A percentile compares a stretch with the other conserved stretches of the same genome.
Evolutionary conservation across 2,329 filamentous ascomycete species (phyloP).

Genomic region (Fusarium sp.): DNA sequence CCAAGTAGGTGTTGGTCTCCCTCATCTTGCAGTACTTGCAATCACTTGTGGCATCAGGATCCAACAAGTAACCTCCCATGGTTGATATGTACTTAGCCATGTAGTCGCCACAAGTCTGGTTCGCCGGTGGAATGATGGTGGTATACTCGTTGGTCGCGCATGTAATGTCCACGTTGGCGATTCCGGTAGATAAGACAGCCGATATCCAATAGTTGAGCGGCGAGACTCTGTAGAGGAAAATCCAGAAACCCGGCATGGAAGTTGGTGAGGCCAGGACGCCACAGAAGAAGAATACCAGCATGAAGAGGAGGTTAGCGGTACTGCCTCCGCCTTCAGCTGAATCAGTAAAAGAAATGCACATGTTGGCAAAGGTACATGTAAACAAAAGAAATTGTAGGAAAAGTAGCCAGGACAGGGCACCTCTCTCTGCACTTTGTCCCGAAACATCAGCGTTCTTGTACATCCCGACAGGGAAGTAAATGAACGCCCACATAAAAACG

Average conservation of each 20-base stretch:
- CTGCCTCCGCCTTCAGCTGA: neutral
- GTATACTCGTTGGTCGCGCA: constrained; percentile 79
- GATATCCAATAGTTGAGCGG: constrained; percentile 85
- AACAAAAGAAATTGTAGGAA: neutral
- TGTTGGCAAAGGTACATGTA: constrained; percentile 1
- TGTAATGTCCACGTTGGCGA: constrained; percentile 73
- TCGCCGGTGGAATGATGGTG: constrained; percentile 69
- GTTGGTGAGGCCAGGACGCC: constrained; percentile 49
- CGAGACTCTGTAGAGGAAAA: constrained; percentile 71
- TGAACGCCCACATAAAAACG: neutral
- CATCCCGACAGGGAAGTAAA: neutral
- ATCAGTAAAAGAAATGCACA: neutral
- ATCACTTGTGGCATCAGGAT: constrained; percentile 57
- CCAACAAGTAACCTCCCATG: constrained; percentile 65
- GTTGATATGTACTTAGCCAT: constrained; percentile 61
- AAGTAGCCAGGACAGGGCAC: neutral
- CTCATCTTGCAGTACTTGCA: constrained; percentile 68
- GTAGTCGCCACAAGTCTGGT: constrained; percentile 70
- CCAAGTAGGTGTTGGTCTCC: constrained; percentile 64
- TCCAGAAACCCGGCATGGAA: constrained; percentile 66
- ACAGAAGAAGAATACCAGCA: neutral
- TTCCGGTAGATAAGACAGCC: constrained; percentile 75
- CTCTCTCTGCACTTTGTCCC: neutral
- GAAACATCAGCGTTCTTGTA: neutral
- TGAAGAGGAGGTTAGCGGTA: neutral